Evolutionary conservation across 73 alveolate species (phyloP), one percentile per base, ranked within the genome.

Genomic region (Breviolum minutum): DNA sequence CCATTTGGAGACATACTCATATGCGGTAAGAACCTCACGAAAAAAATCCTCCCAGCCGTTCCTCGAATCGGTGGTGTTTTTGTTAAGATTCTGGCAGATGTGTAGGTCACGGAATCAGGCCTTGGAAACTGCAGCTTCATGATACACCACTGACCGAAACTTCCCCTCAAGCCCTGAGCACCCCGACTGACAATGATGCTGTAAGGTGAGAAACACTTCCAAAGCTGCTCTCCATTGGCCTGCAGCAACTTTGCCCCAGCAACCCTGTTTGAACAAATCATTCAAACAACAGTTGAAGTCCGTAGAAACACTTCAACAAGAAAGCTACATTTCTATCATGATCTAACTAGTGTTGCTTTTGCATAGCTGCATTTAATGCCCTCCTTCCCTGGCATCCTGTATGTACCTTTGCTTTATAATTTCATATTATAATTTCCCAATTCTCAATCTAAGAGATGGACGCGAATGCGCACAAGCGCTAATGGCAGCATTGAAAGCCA

Each of bases 151-250:
- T 40, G n/a, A n/a, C 3, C 3, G 54, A 40, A 40, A 40, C 54
- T 40, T 40, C 54, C 54, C 3, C 54, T 40, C 54, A 40, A 40
- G 54, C 54, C 54, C 24, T 68, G 63, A 77, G 87, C 24, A 60
- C 24, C 24, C 8, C 19, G 87, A 77, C 87, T 77, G 87, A 63
- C 87, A 77, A 7, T 77, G 87, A 11, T 22, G 20, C 87, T 29
- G 87, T 7, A 77, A 63, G 24, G 63, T 26, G 63, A 60, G 19
- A 22, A 77, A 77, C 20, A 77, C 87, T n/a, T 77, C 87, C 87
- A 77, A 77, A 30, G 87, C 87, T 10, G 87, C 87, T 22, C 61
- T 77, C 87, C 87, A 77, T 20, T 77, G 61, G 61, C 87, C 87
- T 77, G 24, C 13, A 30, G 63, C 20, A n/a, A 30, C 20, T 8